Evolutionary conservation across 1,284 basidiomycete genomes (phyloP).

Genomic region (Trichosporon sp.): DNA sequence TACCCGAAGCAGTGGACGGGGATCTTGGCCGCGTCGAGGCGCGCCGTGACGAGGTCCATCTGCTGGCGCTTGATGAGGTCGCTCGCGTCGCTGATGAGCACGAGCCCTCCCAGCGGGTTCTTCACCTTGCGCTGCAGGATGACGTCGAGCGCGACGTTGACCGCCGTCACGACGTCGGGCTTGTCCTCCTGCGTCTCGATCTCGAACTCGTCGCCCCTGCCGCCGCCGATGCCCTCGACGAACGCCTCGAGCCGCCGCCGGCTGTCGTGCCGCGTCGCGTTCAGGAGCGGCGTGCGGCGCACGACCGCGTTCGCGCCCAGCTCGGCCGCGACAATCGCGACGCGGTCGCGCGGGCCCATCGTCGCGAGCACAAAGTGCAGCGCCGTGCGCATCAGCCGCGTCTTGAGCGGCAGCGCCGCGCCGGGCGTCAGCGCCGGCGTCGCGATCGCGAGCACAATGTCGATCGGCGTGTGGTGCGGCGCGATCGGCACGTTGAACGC

Average conservation of each 20-base stretch:
- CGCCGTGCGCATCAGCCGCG: constrained; percentile 75
- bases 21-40: constrained; percentile 90
- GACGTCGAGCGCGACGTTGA: constrained; percentile 88
- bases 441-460: constrained; percentile 86
- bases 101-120: constrained; percentile 83
- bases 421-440: constrained; percentile 72
- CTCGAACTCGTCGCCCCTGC: constrained; percentile 57
- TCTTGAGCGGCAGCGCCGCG: constrained; percentile 59
- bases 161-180: constrained; percentile 91
- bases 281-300: constrained; percentile 82
- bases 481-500: constrained; percentile 51
- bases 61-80: constrained; percentile 92
- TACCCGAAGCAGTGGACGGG: constrained; percentile 97
- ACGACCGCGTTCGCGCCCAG: constrained; percentile 68
- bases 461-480: constrained; percentile 78
- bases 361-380: constrained; percentile 77
- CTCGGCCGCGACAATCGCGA: constrained; percentile 84
- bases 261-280: constrained; percentile 64
- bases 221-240: constrained; percentile 62
- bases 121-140: constrained; percentile 87
- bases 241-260: constrained; percentile 67
- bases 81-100: constrained; percentile 84
- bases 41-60: constrained; percentile 94
- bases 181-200: constrained; percentile 74
- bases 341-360: constrained; percentile 67